Evolutionary conservation across 164 flowering plant genomes (phyloP), one percentile per base, ranked within the genome.

Genomic region (Vitis riparia): DNA sequence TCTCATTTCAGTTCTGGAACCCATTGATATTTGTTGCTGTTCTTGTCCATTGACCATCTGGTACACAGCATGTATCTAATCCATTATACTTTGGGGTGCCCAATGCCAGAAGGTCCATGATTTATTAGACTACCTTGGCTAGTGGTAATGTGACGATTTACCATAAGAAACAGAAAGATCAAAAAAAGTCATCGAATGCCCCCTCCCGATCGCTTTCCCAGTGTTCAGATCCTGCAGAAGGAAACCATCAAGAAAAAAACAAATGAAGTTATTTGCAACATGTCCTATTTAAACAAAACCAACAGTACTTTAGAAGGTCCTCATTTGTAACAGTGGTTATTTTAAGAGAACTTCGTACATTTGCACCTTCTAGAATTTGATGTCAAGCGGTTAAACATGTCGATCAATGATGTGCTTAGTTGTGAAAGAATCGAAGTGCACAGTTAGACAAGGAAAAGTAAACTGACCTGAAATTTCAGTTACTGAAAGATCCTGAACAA

Each of bases 181-280:
- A 87, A 76, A 91, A 89, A 78, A 84, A 89, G 84, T 91, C 97
- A 67, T 89, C 94, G 71, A 91, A 89, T 53, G 85, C 88, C 80
- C 88, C 89, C 73, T 87, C 91, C 81, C 80, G 84, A 17, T 82
- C 88, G 72, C 74, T 79, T 72, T 79, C 84, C 80, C 83, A 79
- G 63, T 79, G 71, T 68, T 80, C 80, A 68, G 79, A 68, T 76
- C 87, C 97, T 89, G 89, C 86, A 86, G 67, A 80, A 75, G 47
- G 71, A 79, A 83, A 74, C 71, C 76, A 76, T 62, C 71, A 68
- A 72, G 66, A 71, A 61, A 68, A 68, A 59, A 67, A 49, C 62
- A 80, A 37, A 37, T 51, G 68, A 76, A 59, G 76, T 79, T 63
- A 66, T 60, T 70, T 66, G 55, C 48, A 68, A 67, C 13, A 52